Percentiles rank a stretch among this genome's conserved stretches.
These are phyloP conservation scores for Hyphodiscus sp. DNA, from an alignment of 2,329 filamentous ascomycete species.

Conservation along the genomic window DNA sequence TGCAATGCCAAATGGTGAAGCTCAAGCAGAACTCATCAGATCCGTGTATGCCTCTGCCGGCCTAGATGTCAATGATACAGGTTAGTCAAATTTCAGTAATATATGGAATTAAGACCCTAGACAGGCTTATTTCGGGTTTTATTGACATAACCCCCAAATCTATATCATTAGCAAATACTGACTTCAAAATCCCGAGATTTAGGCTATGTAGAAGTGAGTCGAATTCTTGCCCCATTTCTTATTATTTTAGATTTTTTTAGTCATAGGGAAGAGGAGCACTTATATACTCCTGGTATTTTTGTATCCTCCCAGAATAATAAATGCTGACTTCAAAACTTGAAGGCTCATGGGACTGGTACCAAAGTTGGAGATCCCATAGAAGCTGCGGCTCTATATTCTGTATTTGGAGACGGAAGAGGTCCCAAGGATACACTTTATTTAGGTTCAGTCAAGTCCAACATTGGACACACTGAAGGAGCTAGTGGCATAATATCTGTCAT, in stretches of 20 bases:
- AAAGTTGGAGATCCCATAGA: conserved; percentile 26
- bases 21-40: conserved; percentile 33
- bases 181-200: too few species aligned
- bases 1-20: conserved; percentile 37
- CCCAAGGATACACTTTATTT: conserved; percentile 17
- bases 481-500: conserved; percentile 36
- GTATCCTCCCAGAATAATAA: too few species aligned
- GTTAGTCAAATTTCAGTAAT: background rate
- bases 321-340: conserved; percentile 11
- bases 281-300: too few species aligned
- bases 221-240: background rate
- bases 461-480: conserved; percentile 33
- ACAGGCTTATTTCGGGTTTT: too few species aligned
- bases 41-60: conserved; percentile 13
- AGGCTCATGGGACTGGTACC: conserved; percentile 27
- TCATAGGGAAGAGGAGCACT: too few species aligned
- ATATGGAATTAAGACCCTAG: too few species aligned
- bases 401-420: conserved; percentile 16
- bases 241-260: background rate
- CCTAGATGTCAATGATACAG: conserved; percentile 13
- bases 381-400: conserved; percentile 17
- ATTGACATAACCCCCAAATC: too few species aligned
- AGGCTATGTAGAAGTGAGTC: background rate
- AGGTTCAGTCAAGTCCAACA: conserved; percentile 28
- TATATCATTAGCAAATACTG: too few species aligned